Percentiles rank a stretch among this genome's conserved stretches.
These are phyloP conservation scores for Angomonas ambiguus DNA, from an alignment of 208 protist genomes.

Conservation along the genomic window DNA sequence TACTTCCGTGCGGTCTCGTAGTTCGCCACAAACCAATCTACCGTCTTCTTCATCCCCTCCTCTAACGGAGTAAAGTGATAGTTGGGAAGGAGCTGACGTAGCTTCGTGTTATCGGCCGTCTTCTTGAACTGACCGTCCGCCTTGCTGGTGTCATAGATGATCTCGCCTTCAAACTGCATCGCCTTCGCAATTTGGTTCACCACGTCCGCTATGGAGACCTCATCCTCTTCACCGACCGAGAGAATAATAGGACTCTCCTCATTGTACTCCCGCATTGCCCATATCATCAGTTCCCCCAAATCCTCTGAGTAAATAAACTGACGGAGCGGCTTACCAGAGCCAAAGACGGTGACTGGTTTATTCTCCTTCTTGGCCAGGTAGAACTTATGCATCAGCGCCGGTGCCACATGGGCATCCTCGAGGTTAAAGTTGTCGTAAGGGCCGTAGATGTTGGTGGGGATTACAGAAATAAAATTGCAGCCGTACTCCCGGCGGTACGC, in stretches of 20 bases:
- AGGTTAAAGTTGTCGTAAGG: slow-evolving; percentile 89
- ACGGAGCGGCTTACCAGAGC: slow-evolving; percentile 87
- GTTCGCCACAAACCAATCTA: slow-evolving; percentile 88
- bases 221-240: slow-evolving; percentile 83
- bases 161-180: slow-evolving; percentile 79
- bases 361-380: slow-evolving; percentile 79
- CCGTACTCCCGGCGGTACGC: slow-evolving; percentile 73
- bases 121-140: slow-evolving; percentile 93
- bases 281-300: slow-evolving; percentile 81
- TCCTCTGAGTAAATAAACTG: slow-evolving; percentile 92
- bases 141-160: slow-evolving; percentile 88
- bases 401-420: slow-evolving; percentile 84
- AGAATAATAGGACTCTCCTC: slow-evolving; percentile 87
- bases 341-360: slow-evolving; percentile 72
- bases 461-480: slow-evolving; percentile 87
- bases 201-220: slow-evolving; percentile 64
- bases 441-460: slow-evolving; percentile 95
- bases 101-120: slow-evolving; percentile 89
- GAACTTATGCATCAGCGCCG: slow-evolving; percentile 92
- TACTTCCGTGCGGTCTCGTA: slow-evolving; percentile 78
- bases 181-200: slow-evolving; percentile 66
- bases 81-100: slow-evolving; percentile 59
- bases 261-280: slow-evolving; percentile 69
- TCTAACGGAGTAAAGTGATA: slow-evolving; percentile 90
- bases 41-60: slow-evolving; percentile 63